Evolutionary conservation across 306 rosid species (phyloP).

Genomic region (Cucumis melo): DNA sequence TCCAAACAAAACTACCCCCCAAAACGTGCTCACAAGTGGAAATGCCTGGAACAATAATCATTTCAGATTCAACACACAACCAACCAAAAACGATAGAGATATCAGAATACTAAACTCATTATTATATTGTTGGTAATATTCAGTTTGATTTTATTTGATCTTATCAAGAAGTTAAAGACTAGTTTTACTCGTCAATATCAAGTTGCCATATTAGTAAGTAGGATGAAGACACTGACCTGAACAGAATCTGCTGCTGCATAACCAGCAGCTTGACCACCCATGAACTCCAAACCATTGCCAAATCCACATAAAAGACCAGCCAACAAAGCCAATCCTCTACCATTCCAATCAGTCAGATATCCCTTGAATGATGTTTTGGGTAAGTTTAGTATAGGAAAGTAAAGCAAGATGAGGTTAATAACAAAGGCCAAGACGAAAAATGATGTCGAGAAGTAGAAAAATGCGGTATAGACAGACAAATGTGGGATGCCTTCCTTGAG

Average conservation of each 20-base stretch:
- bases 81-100: not conserved
- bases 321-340: conserved; percentile 84
- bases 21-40: conserved; percentile 87
- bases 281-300: conserved; percentile 88
- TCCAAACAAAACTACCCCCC: conserved; percentile 71
- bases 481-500: conserved; percentile 61
- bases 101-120: not conserved
- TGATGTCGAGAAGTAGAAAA: conserved; percentile 75
- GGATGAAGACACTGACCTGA: conserved; percentile 44
- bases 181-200: not conserved
- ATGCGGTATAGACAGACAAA: conserved; percentile 67
- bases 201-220: not conserved
- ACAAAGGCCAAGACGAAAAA: conserved; percentile 52
- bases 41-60: conserved; percentile 57
- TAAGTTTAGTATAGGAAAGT: conserved; percentile 51
- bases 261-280: conserved; percentile 99
- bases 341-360: conserved; percentile 67
- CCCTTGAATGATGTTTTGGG: conserved; percentile 70
- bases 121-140: not conserved
- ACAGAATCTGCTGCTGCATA: conserved; percentile 99
- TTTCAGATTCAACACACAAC: not conserved
- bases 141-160: not conserved
- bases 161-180: not conserved
- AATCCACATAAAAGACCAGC: conserved; percentile 89
- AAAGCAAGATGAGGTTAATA: conserved; percentile 65